phyloP scores from a whole-genome alignment of 306 rosid genomes.

The Canavalia gladiata region DNA sequence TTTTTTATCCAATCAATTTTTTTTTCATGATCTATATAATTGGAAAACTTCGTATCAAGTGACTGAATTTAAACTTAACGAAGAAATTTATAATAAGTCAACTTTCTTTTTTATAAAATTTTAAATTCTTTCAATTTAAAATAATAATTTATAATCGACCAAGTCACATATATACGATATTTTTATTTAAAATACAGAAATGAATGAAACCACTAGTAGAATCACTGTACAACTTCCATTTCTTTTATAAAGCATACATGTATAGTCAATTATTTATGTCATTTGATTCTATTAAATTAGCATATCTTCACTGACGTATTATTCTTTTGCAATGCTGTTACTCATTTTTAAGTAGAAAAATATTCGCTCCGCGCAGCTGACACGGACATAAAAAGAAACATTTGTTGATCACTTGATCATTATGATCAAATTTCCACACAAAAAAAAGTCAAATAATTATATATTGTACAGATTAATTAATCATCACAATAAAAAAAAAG shows the following conservation, averaged over 20 bases:
- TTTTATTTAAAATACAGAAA: neutral
- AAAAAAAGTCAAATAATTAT: neutral
- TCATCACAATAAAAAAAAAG: no score
- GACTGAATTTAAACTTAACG: neutral
- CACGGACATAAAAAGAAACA: neutral
- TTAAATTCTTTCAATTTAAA: neutral
- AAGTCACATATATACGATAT: neutral
- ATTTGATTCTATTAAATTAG: slow-evolving; percentile 7
- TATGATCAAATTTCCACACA: neutral
- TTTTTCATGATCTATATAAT: neutral
- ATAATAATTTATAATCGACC: neutral
- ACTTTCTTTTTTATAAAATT: no score
- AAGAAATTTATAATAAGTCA: neutral
- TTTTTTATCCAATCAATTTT: neutral
- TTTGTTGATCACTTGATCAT: neutral
- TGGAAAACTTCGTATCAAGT: neutral
- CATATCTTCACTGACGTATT: neutral
- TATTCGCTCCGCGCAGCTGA: slow-evolving; percentile 1
- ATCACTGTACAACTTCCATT: slow-evolving; percentile 2
- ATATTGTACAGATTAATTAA: neutral
- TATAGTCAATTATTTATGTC: slow-evolving; percentile 18
- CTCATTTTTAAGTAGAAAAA: slow-evolving; percentile 20
- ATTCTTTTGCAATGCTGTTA: neutral
- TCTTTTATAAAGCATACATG: neutral
- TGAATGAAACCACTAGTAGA: neutral